A percentile compares a stretch with the other conserved stretches of the same genome.
phyloP scores from a whole-genome alignment of 345 rosid species.

The Salix udensis region DNA sequence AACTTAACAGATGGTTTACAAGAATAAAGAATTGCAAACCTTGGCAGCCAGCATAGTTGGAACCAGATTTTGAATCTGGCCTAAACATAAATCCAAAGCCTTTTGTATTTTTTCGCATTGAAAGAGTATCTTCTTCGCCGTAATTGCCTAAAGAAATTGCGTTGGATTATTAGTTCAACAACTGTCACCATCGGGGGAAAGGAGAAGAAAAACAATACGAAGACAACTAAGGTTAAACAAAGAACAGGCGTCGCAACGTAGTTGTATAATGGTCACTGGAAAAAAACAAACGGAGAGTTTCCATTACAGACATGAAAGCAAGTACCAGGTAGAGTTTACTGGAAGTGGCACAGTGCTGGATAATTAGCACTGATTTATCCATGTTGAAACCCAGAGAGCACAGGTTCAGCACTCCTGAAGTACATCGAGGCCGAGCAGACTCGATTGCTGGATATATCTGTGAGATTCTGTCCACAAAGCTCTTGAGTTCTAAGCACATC shows the following conservation, averaged over 20 bases:
- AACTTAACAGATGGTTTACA: neutral
- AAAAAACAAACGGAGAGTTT: neutral
- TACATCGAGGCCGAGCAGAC: constrained; percentile 37
- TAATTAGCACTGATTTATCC: constrained; percentile 32
- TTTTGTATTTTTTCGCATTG: constrained; percentile 29
- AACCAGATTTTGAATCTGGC: constrained; percentile 34
- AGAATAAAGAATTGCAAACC: constrained; percentile 20
- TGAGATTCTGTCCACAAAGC: constrained; percentile 21
- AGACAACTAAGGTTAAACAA: no score
- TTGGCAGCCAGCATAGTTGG: constrained; percentile 28
- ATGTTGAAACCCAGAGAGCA: constrained; percentile 27
- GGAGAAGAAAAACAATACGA: no score
- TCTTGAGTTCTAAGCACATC: constrained; percentile 39
- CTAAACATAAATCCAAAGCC: constrained; percentile 22
- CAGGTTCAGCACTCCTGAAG: constrained; percentile 22
- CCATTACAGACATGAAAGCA: neutral
- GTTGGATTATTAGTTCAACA: neutral
- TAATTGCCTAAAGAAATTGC: constrained; percentile 26
- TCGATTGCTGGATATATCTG: constrained; percentile 28
- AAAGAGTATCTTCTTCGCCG: constrained; percentile 21
- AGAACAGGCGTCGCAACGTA: no score
- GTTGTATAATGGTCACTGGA: no score
- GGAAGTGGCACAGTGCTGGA: constrained; percentile 38
- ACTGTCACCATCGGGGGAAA: no score
- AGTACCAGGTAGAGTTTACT: constrained; percentile 48